These are phyloP conservation scores for Suhomyces xylopsoci DNA, from an alignment of 805 yeast species.

Conservation along the genomic window DNA sequence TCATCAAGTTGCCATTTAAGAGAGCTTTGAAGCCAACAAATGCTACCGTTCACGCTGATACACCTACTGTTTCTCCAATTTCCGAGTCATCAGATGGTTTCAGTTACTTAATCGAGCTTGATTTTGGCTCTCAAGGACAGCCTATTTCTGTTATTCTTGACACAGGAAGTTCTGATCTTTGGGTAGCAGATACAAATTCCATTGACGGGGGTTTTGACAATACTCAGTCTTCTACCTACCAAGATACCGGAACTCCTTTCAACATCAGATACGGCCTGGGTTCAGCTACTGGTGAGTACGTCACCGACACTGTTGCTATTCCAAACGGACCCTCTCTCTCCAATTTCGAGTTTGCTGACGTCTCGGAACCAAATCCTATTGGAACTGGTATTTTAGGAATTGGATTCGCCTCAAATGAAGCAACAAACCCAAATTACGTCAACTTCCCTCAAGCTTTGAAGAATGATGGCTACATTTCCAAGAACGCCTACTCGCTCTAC, in stretches of 20 bases:
- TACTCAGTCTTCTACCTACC: slow-evolving; percentile 5
- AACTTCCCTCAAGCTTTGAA: no score
- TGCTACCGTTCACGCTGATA: not conserved
- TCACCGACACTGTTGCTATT: slow-evolving; percentile 6
- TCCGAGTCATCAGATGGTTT: no score
- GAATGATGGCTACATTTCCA: no score
- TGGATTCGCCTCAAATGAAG: no score
- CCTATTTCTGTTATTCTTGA: slow-evolving; percentile 9
- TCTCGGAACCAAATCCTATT: not conserved
- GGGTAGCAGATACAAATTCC: slow-evolving; percentile 4
- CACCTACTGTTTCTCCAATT: not conserved
- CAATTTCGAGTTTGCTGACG: slow-evolving; percentile 9
- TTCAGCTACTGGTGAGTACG: slow-evolving; percentile 3
- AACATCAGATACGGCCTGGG: slow-evolving; percentile 2
- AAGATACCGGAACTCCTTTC: slow-evolving; percentile 1
- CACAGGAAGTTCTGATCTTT: slow-evolving; percentile 11
- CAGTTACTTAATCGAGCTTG: slow-evolving; percentile 3
- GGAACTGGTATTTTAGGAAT: slow-evolving; percentile 2
- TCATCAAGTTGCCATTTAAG: not conserved
- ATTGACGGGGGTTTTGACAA: not conserved
- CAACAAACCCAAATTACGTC: no score
- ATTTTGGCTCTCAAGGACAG: slow-evolving; percentile 9
- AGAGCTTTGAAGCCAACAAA: no score
- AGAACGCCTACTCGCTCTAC: no score
- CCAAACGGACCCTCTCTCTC: slow-evolving; percentile 6